phyloP scores from a whole-genome alignment of 1,284 basidiomycete species.

The Tylopilus orsonianus region DNA sequence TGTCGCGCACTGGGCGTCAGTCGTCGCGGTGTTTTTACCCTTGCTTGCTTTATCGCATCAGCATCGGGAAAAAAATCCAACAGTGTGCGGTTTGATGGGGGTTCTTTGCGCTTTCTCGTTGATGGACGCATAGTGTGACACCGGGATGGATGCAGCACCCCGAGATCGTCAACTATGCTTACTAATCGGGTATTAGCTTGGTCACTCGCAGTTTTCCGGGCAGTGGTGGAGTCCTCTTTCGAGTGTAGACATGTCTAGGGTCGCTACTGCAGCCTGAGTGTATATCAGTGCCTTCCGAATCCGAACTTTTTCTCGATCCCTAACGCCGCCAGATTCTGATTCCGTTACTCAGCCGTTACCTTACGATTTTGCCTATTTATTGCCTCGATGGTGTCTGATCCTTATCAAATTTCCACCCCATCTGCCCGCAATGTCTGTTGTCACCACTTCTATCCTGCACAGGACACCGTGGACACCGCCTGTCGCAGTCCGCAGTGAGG shows the following conservation, averaged over 20 bases:
- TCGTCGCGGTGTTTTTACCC: conserved; percentile 9
- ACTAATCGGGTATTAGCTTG: too few relatives aligned
- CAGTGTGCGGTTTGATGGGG: conserved; percentile 43
- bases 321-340: too few relatives aligned
- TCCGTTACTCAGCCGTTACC: too few relatives aligned
- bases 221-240: too few relatives aligned
- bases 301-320: too few relatives aligned
- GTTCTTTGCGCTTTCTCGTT: conserved; percentile 44
- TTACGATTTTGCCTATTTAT: neutral
- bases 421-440: conserved; percentile 16
- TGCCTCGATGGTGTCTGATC: neutral
- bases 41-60: conserved; percentile 26
- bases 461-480: conserved; percentile 71
- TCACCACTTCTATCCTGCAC: conserved; percentile 47
- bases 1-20: conserved; percentile 1
- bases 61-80: conserved; percentile 49
- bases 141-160: too few relatives aligned
- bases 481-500: conserved; percentile 61
- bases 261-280: too few relatives aligned
- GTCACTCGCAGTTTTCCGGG: too few relatives aligned
- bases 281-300: too few relatives aligned
- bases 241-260: too few relatives aligned
- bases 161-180: too few relatives aligned
- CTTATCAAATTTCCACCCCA: neutral
- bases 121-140: conserved; percentile 31